Evolutionary conservation across 2,329 filamentous ascomycete genomes (phyloP).

Genomic region (Colletotrichum lentis): DNA sequence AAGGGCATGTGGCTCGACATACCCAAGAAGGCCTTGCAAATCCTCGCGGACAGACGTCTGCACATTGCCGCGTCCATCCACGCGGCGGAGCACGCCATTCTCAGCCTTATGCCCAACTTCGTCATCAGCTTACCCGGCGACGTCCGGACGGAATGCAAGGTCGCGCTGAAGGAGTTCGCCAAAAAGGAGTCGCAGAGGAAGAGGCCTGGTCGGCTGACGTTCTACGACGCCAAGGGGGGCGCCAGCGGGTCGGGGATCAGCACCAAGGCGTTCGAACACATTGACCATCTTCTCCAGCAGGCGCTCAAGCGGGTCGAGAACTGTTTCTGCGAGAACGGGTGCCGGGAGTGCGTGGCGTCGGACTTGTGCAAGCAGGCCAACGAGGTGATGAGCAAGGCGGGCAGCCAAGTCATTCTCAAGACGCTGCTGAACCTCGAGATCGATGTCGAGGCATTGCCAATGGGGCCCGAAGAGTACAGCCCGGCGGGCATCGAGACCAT

Average conservation of each 20-base stretch:
- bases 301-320: constrained; percentile 78
- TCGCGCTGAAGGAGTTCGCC: constrained; percentile 85
- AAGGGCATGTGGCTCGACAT: constrained; percentile 98
- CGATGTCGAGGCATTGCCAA: constrained; percentile 83
- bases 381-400: constrained; percentile 92
- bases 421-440: constrained; percentile 78
- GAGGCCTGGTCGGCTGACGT: constrained; percentile 85
- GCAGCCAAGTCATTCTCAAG: constrained; percentile 81
- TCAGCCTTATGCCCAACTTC: constrained; percentile 88
- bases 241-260: constrained; percentile 84
- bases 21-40: constrained; percentile 78
- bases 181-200: constrained; percentile 75
- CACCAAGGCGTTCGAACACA: constrained; percentile 91
- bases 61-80: constrained; percentile 92
- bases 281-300: constrained; percentile 78
- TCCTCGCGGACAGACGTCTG: constrained; percentile 75
- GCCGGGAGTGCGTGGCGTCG: constrained; percentile 87
- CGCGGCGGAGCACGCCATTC: constrained; percentile 89
- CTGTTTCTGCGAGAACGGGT: constrained; percentile 82
- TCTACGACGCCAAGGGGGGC: constrained; percentile 95
- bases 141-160: constrained; percentile 93
- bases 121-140: constrained; percentile 90
- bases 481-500: constrained; percentile 84
- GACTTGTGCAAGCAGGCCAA: constrained; percentile 87
- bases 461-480: constrained; percentile 77